A percentile compares a stretch with the other conserved stretches of the same genome.
These are phyloP conservation scores for Starmerella davenportii DNA, from an alignment of 805 yeast species.

Conservation along the genomic window DNA sequence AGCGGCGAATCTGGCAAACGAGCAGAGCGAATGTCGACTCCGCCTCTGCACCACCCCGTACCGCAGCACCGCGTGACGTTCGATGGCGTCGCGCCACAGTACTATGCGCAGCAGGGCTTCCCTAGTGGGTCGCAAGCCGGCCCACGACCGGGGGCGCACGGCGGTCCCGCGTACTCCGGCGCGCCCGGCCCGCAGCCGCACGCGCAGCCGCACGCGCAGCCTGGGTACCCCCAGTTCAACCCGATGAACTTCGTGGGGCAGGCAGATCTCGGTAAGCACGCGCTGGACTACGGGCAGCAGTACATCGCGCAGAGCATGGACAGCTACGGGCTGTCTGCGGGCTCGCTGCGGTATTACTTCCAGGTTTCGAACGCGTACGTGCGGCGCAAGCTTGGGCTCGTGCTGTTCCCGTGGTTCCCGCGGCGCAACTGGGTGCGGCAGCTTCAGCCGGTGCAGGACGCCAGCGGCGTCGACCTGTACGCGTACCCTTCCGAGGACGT, in stretches of 20 bases:
- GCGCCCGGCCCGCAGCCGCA: conserved; percentile 18
- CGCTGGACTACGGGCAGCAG: conserved; percentile 64
- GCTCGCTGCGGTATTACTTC: conserved; percentile 67
- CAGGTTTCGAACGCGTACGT: conserved; percentile 85
- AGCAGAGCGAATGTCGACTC: conserved; percentile 19
- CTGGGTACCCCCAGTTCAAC: conserved; percentile 1
- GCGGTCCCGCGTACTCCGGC: conserved; percentile 9
- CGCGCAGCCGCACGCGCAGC: conserved; percentile 6
- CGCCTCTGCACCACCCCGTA: conserved; percentile 29
- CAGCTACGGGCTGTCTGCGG: conserved; percentile 29
- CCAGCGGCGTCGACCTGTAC: conserved; percentile 27
- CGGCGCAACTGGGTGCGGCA: conserved; percentile 71
- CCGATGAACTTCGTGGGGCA: conserved; percentile 55
- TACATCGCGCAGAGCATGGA: conserved; percentile 55
- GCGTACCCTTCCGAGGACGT: conserved; percentile 71
- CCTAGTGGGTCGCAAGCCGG: neutral
- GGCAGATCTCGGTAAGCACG: conserved; percentile 72
- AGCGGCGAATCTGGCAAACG: no score
- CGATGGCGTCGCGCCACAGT: conserved; percentile 9
- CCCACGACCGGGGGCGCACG: neutral
- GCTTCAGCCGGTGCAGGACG: conserved; percentile 23
- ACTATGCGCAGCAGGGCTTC: conserved; percentile 7
- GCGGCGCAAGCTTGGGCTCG: conserved; percentile 46
- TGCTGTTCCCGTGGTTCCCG: conserved; percentile 85
- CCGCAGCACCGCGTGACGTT: conserved; percentile 30